Evolutionary conservation across 345 rosid genomes (phyloP).

Genomic region (Turritis glabra): DNA sequence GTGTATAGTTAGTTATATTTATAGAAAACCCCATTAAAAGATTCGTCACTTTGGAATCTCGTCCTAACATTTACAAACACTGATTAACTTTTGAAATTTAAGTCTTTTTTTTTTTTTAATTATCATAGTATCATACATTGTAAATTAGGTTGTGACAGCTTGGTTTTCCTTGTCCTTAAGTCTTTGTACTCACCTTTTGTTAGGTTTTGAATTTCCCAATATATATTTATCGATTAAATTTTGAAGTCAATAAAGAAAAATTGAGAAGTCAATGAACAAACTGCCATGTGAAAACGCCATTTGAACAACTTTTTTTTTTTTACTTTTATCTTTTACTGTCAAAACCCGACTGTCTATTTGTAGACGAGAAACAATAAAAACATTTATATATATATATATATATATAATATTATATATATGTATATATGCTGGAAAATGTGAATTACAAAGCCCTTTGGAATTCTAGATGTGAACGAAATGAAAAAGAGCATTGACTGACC

Average conservation of each 20-base stretch:
- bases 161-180: conserved; percentile 32
- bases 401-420: no score
- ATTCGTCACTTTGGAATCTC: conserved; percentile 31
- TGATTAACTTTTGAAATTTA: conserved; percentile 29
- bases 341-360: conserved; percentile 8
- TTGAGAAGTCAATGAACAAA: conserved; percentile 40
- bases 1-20: neutral
- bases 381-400: neutral
- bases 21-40: neutral
- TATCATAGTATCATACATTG: conserved; percentile 1
- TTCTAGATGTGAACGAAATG: conserved; percentile 15
- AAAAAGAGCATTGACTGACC: conserved; percentile 18
- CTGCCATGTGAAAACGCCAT: conserved; percentile 37
- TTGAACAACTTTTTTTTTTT: conserved; percentile 9
- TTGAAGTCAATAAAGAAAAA: conserved; percentile 30
- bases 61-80: conserved; percentile 32
- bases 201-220: conserved; percentile 40
- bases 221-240: neutral
- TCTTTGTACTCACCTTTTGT: conserved; percentile 36
- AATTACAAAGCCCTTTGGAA: conserved; percentile 3
- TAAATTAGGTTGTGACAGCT: conserved; percentile 36
- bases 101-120: conserved; percentile 9
- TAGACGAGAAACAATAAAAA: neutral
- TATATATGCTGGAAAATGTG: neutral
- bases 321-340: conserved; percentile 29